These are phyloP conservation scores for Phytophthora pseudosyringae DNA, from an alignment of 352 stramenopile species.

Conservation along the genomic window DNA sequence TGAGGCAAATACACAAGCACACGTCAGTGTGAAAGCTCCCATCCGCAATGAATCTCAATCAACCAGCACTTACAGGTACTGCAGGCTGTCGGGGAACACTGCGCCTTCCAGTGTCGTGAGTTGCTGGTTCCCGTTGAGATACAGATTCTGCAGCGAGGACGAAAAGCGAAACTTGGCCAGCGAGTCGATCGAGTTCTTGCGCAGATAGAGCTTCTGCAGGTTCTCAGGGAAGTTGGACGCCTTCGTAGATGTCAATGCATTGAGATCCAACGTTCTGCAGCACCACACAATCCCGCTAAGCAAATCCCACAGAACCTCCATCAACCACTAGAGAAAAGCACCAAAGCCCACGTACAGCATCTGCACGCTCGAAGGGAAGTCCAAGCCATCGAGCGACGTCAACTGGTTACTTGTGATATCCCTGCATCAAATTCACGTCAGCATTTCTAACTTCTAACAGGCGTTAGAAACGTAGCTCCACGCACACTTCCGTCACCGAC, in stretches of 20 bases:
- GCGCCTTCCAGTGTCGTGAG: constrained; percentile 49
- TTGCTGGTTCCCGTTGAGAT: constrained; percentile 51
- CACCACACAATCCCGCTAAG: constrained; percentile 10
- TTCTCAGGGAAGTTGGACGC: constrained; percentile 32
- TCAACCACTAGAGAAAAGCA: constrained; percentile 11
- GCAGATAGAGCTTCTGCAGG: constrained; percentile 32
- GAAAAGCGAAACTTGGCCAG: constrained; percentile 41
- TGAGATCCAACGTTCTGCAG: constrained; percentile 35
- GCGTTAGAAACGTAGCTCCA: background rate
- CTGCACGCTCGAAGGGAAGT: constrained; percentile 33
- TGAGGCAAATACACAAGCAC: constrained; percentile 21
- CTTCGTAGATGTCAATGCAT: constrained; percentile 23
- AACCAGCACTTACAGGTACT: constrained; percentile 32
- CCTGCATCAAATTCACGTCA: constrained; percentile 22
- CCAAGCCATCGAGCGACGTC: constrained; percentile 32
- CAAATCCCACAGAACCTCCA: background rate
- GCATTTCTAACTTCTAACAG: background rate
- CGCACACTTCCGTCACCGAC: constrained; percentile 52
- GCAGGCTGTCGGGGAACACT: constrained; percentile 50
- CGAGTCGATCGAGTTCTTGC: constrained; percentile 44
- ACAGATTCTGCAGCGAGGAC: constrained; percentile 34
- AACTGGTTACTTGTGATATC: constrained; percentile 41
- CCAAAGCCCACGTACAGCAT: constrained; percentile 24
- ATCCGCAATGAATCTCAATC: background rate
- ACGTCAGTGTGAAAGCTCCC: constrained; percentile 8